Percentiles rank a stretch among this genome's conserved stretches.
Conservation (phyloP, 352 stramenopile species). For the Phytophthora quininea region DNA sequence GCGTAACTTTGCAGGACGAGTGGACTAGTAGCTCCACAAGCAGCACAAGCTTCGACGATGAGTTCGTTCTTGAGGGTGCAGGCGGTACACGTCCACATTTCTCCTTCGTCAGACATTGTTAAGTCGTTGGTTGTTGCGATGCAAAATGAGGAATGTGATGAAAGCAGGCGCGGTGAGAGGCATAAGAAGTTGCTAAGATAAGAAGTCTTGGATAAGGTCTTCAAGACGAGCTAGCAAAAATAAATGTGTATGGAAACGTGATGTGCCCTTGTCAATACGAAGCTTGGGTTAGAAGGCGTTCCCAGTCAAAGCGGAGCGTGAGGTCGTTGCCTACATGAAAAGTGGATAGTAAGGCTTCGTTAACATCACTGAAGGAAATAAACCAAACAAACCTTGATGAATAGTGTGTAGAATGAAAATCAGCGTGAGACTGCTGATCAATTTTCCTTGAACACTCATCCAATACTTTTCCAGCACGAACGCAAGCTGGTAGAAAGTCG, state of each 20-base stretch:
- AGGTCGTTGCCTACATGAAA: slow-evolving; percentile 6
- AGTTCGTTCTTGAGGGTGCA: slow-evolving; percentile 73
- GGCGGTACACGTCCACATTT: slow-evolving; percentile 53
- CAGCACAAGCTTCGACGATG: slow-evolving; percentile 59
- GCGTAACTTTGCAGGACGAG: slow-evolving; percentile 67
- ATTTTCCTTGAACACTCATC: slow-evolving; percentile 29
- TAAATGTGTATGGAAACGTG: slow-evolving; percentile 1
- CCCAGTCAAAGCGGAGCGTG: slow-evolving; percentile 10
- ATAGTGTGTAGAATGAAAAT: slow-evolving; percentile 37
- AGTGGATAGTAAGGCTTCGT: not conserved
- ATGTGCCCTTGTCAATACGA: not conserved
- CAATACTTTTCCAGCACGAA: slow-evolving; percentile 47
- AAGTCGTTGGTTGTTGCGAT: not conserved
- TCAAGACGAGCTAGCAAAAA: slow-evolving; percentile 17
- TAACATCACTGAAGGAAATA: not conserved
- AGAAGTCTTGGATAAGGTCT: slow-evolving; percentile 12
- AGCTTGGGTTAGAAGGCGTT: not conserved
- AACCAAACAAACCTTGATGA: slow-evolving; percentile 11
- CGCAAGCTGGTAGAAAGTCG: slow-evolving; percentile 30
- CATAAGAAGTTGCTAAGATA: not conserved
- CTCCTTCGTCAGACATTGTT: slow-evolving; percentile 34
- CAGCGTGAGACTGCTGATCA: slow-evolving; percentile 28
- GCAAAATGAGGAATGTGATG: slow-evolving; percentile 19
- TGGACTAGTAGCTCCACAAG: slow-evolving; percentile 71
- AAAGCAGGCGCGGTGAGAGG: not conserved